Conservation (phyloP, 306 rosid genomes). For the Arachis stenosperma region DNA sequence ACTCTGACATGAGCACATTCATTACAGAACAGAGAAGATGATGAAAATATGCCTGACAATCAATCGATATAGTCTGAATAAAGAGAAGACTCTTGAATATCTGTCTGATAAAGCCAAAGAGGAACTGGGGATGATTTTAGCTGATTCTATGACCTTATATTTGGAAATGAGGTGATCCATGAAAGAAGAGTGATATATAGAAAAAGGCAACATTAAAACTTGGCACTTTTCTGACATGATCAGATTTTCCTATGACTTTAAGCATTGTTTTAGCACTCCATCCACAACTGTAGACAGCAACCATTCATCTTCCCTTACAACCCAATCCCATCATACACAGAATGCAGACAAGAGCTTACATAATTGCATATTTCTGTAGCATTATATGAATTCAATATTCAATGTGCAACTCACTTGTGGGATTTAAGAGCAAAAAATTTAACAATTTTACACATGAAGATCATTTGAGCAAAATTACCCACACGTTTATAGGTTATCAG, state of each 20-base stretch:
- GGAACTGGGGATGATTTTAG: constrained; percentile 1
- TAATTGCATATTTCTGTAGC: constrained; percentile 8
- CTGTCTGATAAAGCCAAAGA: constrained; percentile 3
- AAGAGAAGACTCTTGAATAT: not conserved
- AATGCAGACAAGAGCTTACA: constrained; percentile 1
- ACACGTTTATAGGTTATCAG: not conserved
- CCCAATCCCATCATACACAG: not conserved
- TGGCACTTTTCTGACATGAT: not conserved
- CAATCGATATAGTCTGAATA: not conserved
- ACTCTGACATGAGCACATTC: constrained; percentile 2
- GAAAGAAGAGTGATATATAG: constrained; percentile 11
- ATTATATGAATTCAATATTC: not conserved
- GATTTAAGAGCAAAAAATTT: constrained; percentile 1
- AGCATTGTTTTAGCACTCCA: constrained; percentile 15
- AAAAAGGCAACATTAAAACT: constrained; percentile 15
- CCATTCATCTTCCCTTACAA: constrained; percentile 10
- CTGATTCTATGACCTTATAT: constrained; percentile 5
- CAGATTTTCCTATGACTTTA: constrained; percentile 27
- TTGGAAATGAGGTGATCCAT: constrained; percentile 18
- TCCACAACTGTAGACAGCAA: not conserved
- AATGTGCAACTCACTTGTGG: constrained; percentile 19
- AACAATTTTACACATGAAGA: not conserved
- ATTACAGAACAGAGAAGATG: not conserved
- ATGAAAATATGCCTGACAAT: constrained; percentile 7
- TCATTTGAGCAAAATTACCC: too few species aligned